These are phyloP conservation scores for Arachnomyces sp. DNA, from an alignment of 2,329 filamentous ascomycete genomes.

Conservation along the genomic window DNA sequence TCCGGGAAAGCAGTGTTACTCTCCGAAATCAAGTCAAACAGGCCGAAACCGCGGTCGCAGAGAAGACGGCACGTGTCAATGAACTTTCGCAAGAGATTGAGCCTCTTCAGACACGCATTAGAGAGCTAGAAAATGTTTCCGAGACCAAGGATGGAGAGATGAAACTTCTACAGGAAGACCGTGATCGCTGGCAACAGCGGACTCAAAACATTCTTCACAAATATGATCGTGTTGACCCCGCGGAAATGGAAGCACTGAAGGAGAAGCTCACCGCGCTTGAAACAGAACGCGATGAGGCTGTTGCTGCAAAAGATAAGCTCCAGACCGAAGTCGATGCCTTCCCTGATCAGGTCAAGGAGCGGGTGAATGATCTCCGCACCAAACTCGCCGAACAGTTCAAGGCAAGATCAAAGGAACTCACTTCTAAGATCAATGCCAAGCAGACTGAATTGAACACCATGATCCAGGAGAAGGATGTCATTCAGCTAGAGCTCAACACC, in stretches of 20 bases:
- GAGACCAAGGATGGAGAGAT: slow-evolving; percentile 80
- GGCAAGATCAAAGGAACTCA: slow-evolving; percentile 54
- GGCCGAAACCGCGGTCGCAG: slow-evolving; percentile 64
- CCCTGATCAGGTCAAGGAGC: slow-evolving; percentile 41
- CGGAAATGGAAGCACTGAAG: slow-evolving; percentile 83
- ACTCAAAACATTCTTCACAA: slow-evolving; percentile 93
- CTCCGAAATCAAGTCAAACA: slow-evolving; percentile 79
- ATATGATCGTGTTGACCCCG: slow-evolving; percentile 89
- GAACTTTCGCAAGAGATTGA: slow-evolving; percentile 67
- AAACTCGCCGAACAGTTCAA: slow-evolving; percentile 45
- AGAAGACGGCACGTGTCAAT: slow-evolving; percentile 66
- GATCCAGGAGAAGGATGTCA: slow-evolving; percentile 55
- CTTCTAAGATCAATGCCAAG: slow-evolving; percentile 50
- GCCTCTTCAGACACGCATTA: slow-evolving; percentile 70
- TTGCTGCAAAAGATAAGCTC: slow-evolving; percentile 43
- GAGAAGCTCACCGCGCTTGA: slow-evolving; percentile 61
- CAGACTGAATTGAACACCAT: slow-evolving; percentile 40
- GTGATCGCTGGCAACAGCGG: slow-evolving; percentile 91
- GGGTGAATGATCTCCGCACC: slow-evolving; percentile 41
- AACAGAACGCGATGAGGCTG: slow-evolving; percentile 58
- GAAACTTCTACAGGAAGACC: slow-evolving; percentile 79
- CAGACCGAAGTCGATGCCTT: slow-evolving; percentile 42
- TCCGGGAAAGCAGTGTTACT: slow-evolving; percentile 88
- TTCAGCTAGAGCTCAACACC: slow-evolving; percentile 60
- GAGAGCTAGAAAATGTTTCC: slow-evolving; percentile 73